A percentile compares a stretch with the other conserved stretches of the same genome.
These are phyloP conservation scores for Heliamphora exappendiculata DNA, from an alignment of 148 eudicot genomes.

Conservation along the genomic window DNA sequence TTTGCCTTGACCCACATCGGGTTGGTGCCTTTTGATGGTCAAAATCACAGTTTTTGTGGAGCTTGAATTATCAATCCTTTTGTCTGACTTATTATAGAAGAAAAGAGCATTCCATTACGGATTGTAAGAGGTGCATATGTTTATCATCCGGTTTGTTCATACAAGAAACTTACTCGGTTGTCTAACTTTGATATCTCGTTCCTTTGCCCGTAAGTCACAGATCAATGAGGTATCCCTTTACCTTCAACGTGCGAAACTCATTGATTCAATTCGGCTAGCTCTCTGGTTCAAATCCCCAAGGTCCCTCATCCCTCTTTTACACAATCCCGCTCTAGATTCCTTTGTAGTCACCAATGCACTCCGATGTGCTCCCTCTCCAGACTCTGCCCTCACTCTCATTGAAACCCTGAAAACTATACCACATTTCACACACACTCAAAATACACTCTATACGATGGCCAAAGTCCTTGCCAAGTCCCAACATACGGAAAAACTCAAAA, in stretches of 20 bases:
- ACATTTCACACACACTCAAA: slow-evolving; percentile 59
- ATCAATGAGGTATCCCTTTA: slow-evolving; percentile 51
- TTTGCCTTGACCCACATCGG: not conserved
- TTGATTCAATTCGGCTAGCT: slow-evolving; percentile 60
- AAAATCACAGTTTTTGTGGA: not conserved
- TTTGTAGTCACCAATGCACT: slow-evolving; percentile 76
- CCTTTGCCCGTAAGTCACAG: slow-evolving; percentile 28
- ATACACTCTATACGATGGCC: slow-evolving; percentile 63
- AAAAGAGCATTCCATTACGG: slow-evolving; percentile 1
- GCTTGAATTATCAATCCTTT: not conserved
- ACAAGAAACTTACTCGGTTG: slow-evolving; percentile 14
- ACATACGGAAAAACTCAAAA: slow-evolving; percentile 45
- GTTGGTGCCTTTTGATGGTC: not conserved
- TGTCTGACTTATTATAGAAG: not conserved
- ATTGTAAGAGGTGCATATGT: slow-evolving; percentile 19
- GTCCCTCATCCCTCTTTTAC: slow-evolving; percentile 40
- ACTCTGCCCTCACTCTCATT: slow-evolving; percentile 62
- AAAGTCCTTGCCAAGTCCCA: slow-evolving; percentile 67
- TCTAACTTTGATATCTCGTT: slow-evolving; percentile 28
- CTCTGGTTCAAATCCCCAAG: slow-evolving; percentile 44
- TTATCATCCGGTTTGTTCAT: slow-evolving; percentile 13
- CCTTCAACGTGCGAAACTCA: slow-evolving; percentile 71
- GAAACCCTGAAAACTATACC: slow-evolving; percentile 51
- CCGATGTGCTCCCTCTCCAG: slow-evolving; percentile 78
- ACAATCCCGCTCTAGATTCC: slow-evolving; percentile 59